A percentile compares a stretch with the other conserved stretches of the same genome.
Conservation (phyloP, 78 protist genomes). For the Cavenderia fasciculata region DNA sequence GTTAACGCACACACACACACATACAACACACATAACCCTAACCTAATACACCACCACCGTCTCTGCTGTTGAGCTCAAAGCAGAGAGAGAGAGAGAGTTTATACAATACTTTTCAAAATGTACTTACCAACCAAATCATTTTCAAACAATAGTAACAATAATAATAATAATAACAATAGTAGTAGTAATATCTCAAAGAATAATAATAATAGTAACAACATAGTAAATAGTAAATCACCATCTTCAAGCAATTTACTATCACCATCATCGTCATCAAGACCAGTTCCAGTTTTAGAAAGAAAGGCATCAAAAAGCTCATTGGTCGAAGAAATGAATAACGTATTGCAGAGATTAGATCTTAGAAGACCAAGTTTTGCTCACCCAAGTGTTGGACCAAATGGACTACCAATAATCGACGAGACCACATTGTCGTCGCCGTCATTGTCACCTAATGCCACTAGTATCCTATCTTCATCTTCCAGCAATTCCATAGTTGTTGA, state of each 20-base stretch:
- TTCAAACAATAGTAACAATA: not conserved
- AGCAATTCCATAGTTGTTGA: not conserved
- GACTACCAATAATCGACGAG: constrained; percentile 4
- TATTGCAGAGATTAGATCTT: constrained; percentile 6
- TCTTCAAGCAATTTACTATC: not conserved
- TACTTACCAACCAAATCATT: too few species aligned
- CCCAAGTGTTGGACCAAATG: too few species aligned
- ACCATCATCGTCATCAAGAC: constrained; percentile 3
- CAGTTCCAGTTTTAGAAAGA: not conserved
- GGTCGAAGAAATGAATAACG: not conserved
- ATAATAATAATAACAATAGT: not conserved
- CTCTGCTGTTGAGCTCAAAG: too few species aligned
- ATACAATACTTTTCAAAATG: too few species aligned
- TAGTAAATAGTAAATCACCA: not conserved
- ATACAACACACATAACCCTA: too few species aligned
- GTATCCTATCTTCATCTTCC: not conserved
- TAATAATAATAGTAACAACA: constrained; percentile 4
- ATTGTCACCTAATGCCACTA: constrained; percentile 26
- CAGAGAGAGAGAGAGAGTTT: too few species aligned
- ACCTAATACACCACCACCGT: too few species aligned
- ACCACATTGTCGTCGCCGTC: too few species aligned
- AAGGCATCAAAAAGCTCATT: not conserved
- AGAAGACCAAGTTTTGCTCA: constrained; percentile 45
- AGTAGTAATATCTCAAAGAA: not conserved
- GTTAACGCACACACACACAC: too few species aligned